phyloP scores from a whole-genome alignment of 1,139 yeast species.

The Zygoascus sp. region DNA sequence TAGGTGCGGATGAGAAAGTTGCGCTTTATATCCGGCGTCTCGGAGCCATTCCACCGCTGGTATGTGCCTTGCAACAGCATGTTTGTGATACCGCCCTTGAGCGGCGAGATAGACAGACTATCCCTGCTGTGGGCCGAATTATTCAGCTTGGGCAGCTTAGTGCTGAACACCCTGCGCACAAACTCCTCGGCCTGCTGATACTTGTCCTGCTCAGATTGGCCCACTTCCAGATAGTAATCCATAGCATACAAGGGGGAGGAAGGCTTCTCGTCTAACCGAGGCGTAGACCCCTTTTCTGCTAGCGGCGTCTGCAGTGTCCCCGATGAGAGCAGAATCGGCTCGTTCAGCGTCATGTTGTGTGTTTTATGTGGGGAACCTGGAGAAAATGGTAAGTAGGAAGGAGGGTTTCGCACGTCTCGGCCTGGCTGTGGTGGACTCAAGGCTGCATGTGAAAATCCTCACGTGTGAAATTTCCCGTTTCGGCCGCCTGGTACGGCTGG shows the following conservation, averaged over 20 bases:
- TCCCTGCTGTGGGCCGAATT: neutral
- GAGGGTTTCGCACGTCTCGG: neutral
- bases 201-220: constrained; percentile 9
- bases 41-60: constrained; percentile 18
- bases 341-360: constrained; percentile 1
- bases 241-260: constrained; percentile 19
- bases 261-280: neutral
- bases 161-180: constrained; percentile 18
- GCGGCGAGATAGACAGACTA: constrained; percentile 17
- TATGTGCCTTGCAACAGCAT: constrained; percentile 53
- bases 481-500: no score
- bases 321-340: constrained; percentile 2
- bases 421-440: neutral
- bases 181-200: constrained; percentile 19
- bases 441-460: constrained; percentile 6
- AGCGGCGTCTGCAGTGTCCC: neutral
- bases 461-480: constrained; percentile 3
- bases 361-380: neutral
- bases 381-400: neutral
- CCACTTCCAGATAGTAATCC: constrained; percentile 18
- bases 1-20: constrained; percentile 64
- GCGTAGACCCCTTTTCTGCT: neutral
- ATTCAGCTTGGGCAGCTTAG: neutral
- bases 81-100: constrained; percentile 81
- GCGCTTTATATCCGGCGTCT: constrained; percentile 25